phyloP scores from a whole-genome alignment of 2,329 filamentous ascomycete genomes.

The Sarocladium strictum region DNA sequence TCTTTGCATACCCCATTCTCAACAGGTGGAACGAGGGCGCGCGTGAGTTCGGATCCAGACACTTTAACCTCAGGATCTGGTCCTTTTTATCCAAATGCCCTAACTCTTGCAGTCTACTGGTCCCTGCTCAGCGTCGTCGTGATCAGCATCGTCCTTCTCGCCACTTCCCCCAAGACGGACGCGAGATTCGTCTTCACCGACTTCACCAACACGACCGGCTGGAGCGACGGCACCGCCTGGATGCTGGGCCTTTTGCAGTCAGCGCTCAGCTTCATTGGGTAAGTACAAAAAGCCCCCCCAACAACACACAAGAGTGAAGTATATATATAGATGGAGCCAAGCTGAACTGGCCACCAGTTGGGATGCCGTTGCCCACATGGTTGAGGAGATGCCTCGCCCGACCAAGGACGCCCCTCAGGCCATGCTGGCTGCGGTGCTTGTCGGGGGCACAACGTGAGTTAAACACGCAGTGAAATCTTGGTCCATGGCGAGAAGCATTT shows the following conservation, averaged over 20 bases:
- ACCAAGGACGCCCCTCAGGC: slow-evolving; percentile 33
- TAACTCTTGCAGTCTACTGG: slow-evolving; percentile 30
- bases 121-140: slow-evolving; percentile 35
- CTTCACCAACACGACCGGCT: slow-evolving; percentile 38
- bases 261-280: slow-evolving; percentile 29
- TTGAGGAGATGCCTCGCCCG: slow-evolving; percentile 39
- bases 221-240: slow-evolving; percentile 41
- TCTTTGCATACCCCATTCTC: background rate
- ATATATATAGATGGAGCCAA: too few relatives aligned
- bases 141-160: slow-evolving; percentile 35
- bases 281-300: too few relatives aligned
- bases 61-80: background rate
- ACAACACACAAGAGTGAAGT: too few relatives aligned
- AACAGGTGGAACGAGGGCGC: slow-evolving; percentile 3
- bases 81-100: too few relatives aligned
- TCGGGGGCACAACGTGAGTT: slow-evolving; percentile 35
- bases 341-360: too few relatives aligned
- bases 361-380: slow-evolving; percentile 38
- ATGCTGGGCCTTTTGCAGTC: slow-evolving; percentile 40
- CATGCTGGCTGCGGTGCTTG: slow-evolving; percentile 35
- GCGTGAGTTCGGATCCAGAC: background rate
- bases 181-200: slow-evolving; percentile 36
- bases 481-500: too few relatives aligned
- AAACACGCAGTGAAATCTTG: too few relatives aligned
- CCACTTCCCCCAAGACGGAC: slow-evolving; percentile 26